Base-by-base conservation (phyloP, 2,329 filamentous ascomycete genomes). In the Macroventuria anomochaeta region DNA sequence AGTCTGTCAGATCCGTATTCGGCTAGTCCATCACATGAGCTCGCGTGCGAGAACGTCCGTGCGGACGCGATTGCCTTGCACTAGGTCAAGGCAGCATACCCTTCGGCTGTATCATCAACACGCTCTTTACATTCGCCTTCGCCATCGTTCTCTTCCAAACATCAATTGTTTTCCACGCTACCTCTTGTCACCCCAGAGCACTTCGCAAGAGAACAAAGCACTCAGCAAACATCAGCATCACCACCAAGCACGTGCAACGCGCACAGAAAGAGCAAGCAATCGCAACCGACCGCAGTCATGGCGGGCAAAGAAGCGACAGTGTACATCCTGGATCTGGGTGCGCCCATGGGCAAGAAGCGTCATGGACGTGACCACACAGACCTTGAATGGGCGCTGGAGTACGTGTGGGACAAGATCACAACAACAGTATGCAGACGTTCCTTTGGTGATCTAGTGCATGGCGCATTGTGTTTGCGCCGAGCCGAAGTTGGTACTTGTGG, bases 391-490 rank as follows among this genome's bases (percentile, higher is more conserved):
- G 85, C 86, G 40, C 87, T 97, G 85, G 85, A 86, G 58, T 99
- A 96, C 76, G 84, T 97, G 42, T 99, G 93, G 93, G 93, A 97
- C 80, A 95, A 90, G 72, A 89, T 96, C 62, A 88, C 88, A 5
- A 85, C 84, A 7, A 91, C 87, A 3, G 88, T 91, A 75, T 76
- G 82, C 73, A 73, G 58, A 58, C 57, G 55, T 56, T 67, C 62
- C 37, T 62, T 63, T 56, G 49, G 55, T 31, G 56, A 63, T 48
- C 51, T 63, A 56, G 58, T 61, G 57, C 58, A 53, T 62, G 36
- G n/a, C 33, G 37, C 37, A 36, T 31, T 29, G 21, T 23, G 3
- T 11, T 38, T 52, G 25, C 28, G 32, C 40, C 41, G 17, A 21
- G 25, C 29, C 20, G 10, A 4, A 6, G 7, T 29, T 31, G 3